Conservation (phyloP, 495 filamentous ascomycete genomes). For the Penicillium dipodomyicola region DNA sequence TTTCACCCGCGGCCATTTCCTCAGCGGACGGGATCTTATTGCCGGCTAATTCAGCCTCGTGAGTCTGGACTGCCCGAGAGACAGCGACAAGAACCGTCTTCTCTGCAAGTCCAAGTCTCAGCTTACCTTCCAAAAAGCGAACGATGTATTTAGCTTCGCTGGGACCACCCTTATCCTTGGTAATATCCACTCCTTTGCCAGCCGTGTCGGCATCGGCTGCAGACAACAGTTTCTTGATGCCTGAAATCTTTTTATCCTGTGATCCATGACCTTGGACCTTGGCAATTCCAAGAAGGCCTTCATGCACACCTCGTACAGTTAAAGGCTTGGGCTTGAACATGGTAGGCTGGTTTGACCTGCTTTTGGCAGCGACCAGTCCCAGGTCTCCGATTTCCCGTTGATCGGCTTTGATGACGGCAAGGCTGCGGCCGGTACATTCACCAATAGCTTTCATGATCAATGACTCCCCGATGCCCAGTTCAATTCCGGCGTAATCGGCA, state of each 20-base stretch:
- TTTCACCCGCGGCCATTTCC: conserved; percentile 77
- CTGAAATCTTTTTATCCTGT: conserved; percentile 85
- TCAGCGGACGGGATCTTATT: conserved; percentile 66
- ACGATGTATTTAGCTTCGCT: conserved; percentile 95
- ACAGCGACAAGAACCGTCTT: conserved; percentile 86
- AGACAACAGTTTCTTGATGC: conserved; percentile 91
- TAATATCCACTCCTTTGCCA: conserved; percentile 77
- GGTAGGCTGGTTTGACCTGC: conserved; percentile 86
- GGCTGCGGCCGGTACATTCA: conserved; percentile 84
- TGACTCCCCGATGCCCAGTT: conserved; percentile 94
- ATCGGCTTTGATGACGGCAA: conserved; percentile 85
- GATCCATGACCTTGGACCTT: conserved; percentile 82
- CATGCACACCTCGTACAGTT: conserved; percentile 81
- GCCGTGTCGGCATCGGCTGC: conserved; percentile 70
- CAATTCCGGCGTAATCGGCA: conserved; percentile 92
- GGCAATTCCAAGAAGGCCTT: conserved; percentile 85
- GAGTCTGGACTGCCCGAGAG: conserved; percentile 79
- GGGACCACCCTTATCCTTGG: conserved; percentile 86
- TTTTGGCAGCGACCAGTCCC: conserved; percentile 92
- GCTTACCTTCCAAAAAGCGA: conserved; percentile 88
- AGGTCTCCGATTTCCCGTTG: conserved; percentile 96
- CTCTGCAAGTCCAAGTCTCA: conserved; percentile 87
- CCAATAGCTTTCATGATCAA: conserved; percentile 98
- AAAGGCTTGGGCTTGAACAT: conserved; percentile 97
- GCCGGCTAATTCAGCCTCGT: conserved; percentile 68